phyloP scores from a whole-genome alignment of 73 alveolate species.

The Tetrahymena thermophila region DNA sequence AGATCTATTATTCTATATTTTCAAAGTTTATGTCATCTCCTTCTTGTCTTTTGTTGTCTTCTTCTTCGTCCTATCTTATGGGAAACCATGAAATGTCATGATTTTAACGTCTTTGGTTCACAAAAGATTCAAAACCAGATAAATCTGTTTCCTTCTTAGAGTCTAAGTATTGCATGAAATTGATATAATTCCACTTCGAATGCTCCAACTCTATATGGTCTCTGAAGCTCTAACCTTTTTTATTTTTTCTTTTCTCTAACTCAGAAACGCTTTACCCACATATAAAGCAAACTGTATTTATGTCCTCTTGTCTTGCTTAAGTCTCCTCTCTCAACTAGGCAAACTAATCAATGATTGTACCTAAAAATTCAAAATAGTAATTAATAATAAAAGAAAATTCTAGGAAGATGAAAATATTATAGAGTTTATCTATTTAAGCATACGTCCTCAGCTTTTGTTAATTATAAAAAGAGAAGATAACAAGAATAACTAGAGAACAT shows the following conservation, averaged over 20 bases:
- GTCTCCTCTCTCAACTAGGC: slow-evolving; percentile 71
- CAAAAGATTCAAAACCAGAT: slow-evolving; percentile 85
- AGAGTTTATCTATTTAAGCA: not conserved
- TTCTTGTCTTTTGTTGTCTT: not conserved
- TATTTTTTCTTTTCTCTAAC: not conserved
- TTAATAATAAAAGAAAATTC: not conserved
- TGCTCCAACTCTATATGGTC: slow-evolving; percentile 72
- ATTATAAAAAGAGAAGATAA: not conserved
- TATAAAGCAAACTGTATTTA: slow-evolving; percentile 56
- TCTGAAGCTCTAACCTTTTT: not conserved
- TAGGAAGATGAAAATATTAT: not conserved
- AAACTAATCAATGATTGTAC: slow-evolving; percentile 88
- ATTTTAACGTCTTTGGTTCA: slow-evolving; percentile 63
- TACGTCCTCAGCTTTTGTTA: not conserved
- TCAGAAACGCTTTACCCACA: slow-evolving; percentile 40
- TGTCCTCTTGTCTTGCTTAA: slow-evolving; percentile 48
- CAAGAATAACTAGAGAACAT: not conserved
- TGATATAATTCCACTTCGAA: slow-evolving; percentile 69
- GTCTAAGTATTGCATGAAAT: slow-evolving; percentile 69
- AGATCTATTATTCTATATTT: not conserved
- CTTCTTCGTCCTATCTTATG: not conserved
- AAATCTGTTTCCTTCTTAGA: slow-evolving; percentile 77
- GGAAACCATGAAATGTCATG: slow-evolving; percentile 80
- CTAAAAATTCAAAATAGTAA: slow-evolving; percentile 10
- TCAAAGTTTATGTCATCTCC: not conserved